Evolutionary conservation across 2,329 filamentous ascomycete genomes (phyloP), one percentile per base, ranked within the genome.

Genomic region (Ramichloridium luteum): DNA sequence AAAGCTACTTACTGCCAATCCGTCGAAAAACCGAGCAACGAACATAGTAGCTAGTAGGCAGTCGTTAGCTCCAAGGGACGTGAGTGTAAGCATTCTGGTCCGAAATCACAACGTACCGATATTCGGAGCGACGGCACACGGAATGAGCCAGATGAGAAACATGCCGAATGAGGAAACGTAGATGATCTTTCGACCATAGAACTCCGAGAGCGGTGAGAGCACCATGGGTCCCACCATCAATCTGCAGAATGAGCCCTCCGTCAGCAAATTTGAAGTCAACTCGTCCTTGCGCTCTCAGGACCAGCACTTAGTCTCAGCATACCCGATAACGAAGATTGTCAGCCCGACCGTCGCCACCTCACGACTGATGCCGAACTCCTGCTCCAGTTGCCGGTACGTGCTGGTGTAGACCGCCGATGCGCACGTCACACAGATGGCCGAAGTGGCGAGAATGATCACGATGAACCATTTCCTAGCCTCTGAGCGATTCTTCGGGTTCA

Each of bases 401-500:
- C 74, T 73, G 1, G 84, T 88, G 57, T 94, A 44, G 22, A 93
- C 74, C n/a, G 84, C 90, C 28, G 80, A 86, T 2, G 81, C 74
- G 51, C 78, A 84, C 6, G 85, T 93, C 32, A 93, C 85, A 56
- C 82, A 88, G 37, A 90, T 65, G 28, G 81, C 81, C 5, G 78
- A 80, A 34, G 68, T 53, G 6, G 77, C 75, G n/a, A 85, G 68
- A 35, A 93, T 78, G 20, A 74, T 44, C 1, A 86, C 75, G 39
- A 93, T 77, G 16, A 74, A 35, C 88, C 88, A 94, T 51, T 86
- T 86, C 39, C 73, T 70, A n/a, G 58, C 51, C 12, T 56, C 66
- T 11, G 57, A 60, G 61, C 83, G 74, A 52, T 72, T 83, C 36
- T 78, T 72, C 1, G 86, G 86, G 46, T 77, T 80, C 55, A 73